A percentile compares a stretch with the other conserved stretches of the same genome.
Conservation (phyloP, 306 rosid genomes). For the Citrullus amarus region DNA sequence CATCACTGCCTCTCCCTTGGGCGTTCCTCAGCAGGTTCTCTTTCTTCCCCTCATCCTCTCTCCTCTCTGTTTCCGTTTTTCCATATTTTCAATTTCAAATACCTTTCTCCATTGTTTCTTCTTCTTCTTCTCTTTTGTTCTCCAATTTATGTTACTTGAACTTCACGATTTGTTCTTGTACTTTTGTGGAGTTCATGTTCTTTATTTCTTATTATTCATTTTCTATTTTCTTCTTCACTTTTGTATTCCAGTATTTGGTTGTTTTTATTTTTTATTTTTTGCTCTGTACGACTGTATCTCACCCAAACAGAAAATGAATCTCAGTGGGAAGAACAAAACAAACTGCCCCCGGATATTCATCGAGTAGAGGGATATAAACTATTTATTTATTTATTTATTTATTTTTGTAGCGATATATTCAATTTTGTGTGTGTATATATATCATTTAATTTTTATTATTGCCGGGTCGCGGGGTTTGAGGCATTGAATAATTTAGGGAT, state of each 20-base stretch:
- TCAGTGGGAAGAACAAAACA: no score
- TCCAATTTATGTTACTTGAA: neutral
- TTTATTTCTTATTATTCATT: no score
- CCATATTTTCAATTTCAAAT: neutral
- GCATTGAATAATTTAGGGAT: neutral
- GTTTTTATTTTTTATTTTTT: neutral
- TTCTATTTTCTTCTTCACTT: no score
- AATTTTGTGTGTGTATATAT: neutral
- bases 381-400: neutral
- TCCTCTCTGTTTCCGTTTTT: neutral
- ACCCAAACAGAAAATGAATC: neutral
- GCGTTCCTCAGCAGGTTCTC: slow-evolving; percentile 63
- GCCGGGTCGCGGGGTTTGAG: neutral
- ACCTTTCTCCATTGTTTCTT: neutral
- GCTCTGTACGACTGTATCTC: neutral
- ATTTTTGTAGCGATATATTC: neutral
- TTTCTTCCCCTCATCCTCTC: neutral
- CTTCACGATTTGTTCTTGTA: no score
- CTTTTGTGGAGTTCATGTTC: neutral
- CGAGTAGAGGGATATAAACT: neutral
- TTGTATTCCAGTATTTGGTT: neutral
- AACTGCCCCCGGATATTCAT: neutral
- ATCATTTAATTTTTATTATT: neutral
- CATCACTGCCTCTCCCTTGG: slow-evolving; percentile 64
- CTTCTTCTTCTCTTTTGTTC: neutral